Percentiles rank a stretch among this genome's conserved stretches.
Evolutionary conservation across 2,329 filamentous ascomycete genomes (phyloP).

Genomic region (Ophioceras dolichostomum): DNA sequence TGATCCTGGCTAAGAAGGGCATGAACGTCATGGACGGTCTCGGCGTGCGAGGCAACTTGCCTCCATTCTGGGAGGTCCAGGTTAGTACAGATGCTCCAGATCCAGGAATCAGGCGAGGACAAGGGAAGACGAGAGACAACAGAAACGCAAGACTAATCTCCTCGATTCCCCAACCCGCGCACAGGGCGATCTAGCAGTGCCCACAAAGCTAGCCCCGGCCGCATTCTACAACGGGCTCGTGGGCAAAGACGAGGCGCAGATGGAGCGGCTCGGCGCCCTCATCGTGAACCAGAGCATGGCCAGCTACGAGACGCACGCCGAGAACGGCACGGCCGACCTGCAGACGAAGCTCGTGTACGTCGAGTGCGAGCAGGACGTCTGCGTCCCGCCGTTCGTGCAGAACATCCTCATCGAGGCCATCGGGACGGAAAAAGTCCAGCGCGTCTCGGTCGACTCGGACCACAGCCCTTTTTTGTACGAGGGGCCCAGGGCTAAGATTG

Average conservation of each 20-base stretch:
- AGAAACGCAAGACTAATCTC: too few species aligned
- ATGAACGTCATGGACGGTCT: not conserved
- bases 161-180: too few species aligned
- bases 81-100: too few species aligned
- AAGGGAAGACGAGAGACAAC: too few species aligned
- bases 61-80: not conserved
- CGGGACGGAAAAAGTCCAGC: not conserved
- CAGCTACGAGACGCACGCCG: not conserved
- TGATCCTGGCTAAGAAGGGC: constrained; percentile 10
- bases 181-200: too few species aligned
- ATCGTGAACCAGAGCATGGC: not conserved
- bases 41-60: not conserved
- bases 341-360: not conserved
- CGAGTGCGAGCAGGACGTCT: constrained; percentile 1
- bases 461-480: not conserved
- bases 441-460: not conserved
- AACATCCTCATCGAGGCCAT: not conserved
- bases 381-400: not conserved
- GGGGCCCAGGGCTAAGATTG: not conserved
- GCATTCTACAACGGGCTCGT: too few species aligned
- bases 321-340: not conserved
- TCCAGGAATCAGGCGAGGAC: too few species aligned
- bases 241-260: too few species aligned
- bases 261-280: too few species aligned
- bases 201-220: too few species aligned